These are phyloP conservation scores for Aspergillus sp. DNA, from an alignment of 2,329 filamentous ascomycete species.

Conservation along the genomic window DNA sequence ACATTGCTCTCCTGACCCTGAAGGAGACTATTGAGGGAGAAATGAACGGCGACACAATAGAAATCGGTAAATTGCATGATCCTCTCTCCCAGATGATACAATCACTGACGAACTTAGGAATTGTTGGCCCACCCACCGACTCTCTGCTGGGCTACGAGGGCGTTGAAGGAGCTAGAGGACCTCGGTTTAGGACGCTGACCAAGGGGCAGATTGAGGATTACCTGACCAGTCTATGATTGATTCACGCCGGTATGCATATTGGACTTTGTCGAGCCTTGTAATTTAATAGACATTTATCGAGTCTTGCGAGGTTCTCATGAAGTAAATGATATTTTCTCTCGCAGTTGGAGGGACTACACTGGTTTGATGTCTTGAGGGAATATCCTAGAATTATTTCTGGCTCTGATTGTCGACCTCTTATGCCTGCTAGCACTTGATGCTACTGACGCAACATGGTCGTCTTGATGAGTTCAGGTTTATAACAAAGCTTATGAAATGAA, in stretches of 20 bases:
- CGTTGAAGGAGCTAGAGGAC: slow-evolving; percentile 37
- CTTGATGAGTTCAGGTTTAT: no score
- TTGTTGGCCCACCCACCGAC: slow-evolving; percentile 90
- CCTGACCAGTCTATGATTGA: slow-evolving; percentile 84
- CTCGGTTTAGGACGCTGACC: slow-evolving; percentile 62
- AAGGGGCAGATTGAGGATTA: slow-evolving; percentile 99
- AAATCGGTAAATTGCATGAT: slow-evolving; percentile 67
- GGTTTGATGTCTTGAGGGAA: no score
- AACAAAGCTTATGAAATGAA: no score
- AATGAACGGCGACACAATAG: slow-evolving; percentile 98
- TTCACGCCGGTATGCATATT: slow-evolving; percentile 10
- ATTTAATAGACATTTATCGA: slow-evolving; percentile 19
- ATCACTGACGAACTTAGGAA: slow-evolving; percentile 55
- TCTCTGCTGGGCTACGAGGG: slow-evolving; percentile 78
- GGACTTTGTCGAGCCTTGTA: slow-evolving; percentile 16
- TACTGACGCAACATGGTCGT: no score
- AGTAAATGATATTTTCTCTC: neutral
- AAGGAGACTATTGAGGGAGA: slow-evolving; percentile 99
- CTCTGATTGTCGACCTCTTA: no score
- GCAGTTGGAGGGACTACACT: no score
- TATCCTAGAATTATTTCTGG: no score
- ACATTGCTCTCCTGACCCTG: slow-evolving; percentile 92
- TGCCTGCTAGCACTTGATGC: no score
- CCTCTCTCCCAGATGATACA: neutral
- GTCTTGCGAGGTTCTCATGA: slow-evolving; percentile 15